Conservation (phyloP, 2,329 filamentous ascomycete species). For the Claviceps maximensis region DNA sequence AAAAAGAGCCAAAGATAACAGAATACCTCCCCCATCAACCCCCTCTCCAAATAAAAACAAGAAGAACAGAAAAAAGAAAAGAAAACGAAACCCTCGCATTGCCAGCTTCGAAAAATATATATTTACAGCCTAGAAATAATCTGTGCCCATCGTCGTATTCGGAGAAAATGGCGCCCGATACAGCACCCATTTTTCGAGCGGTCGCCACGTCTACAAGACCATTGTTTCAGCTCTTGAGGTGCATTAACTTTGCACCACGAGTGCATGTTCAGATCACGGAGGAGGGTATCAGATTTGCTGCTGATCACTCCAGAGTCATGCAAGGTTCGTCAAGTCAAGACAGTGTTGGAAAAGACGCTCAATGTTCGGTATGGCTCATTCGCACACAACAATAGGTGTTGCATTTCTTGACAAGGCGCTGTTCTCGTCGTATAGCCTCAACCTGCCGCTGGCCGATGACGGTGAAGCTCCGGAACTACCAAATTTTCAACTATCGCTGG, state of each 20-base stretch:
- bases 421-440: conserved; percentile 74
- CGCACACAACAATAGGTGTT: conserved; percentile 18
- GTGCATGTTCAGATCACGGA: conserved; percentile 61
- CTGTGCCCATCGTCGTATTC: neutral
- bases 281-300: conserved; percentile 75
- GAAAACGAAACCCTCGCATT: neutral
- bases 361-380: neutral
- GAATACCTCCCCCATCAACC: too few relatives aligned
- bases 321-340: conserved; percentile 49
- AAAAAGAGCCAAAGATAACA: neutral
- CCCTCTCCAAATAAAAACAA: neutral
- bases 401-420: conserved; percentile 80
- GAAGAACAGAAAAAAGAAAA: neutral
- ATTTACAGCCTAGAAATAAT: conserved; percentile 2
- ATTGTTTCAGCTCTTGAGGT: conserved; percentile 49
- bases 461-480: conserved; percentile 36
- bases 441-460: conserved; percentile 27
- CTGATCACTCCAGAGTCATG: conserved; percentile 80
- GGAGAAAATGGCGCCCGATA: conserved; percentile 18
- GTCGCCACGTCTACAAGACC: conserved; percentile 68
- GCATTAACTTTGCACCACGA: conserved; percentile 45
- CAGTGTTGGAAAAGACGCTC: neutral
- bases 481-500: conserved; percentile 75
- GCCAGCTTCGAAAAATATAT: neutral
- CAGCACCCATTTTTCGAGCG: conserved; percentile 52